Evolutionary conservation across 805 yeast species (phyloP), one percentile per base, ranked within the genome.

Genomic region (Blastobotrys muscicola): DNA sequence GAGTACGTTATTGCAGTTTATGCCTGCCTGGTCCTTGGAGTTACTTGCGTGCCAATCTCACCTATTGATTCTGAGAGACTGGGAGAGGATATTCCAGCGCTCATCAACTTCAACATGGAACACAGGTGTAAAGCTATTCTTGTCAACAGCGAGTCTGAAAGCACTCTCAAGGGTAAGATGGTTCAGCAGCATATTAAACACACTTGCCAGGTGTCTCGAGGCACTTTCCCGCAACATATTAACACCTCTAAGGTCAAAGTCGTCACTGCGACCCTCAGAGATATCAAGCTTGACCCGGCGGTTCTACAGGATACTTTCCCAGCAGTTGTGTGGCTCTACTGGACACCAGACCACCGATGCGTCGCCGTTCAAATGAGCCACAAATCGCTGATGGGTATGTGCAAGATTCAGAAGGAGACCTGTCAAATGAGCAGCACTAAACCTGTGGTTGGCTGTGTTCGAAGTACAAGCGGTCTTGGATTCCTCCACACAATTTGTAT

Each of bases 401-500:
- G 97, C 62, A 86, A 89, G 55, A 83, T 85, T 14, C 73, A 86
- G 56, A 90, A 92, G 53, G 97, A 90, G 58, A 90, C 97, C 0
- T 85, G 95, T 56, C 90, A 85, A 48, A 69, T 92, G 64, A 72
- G 80, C 10, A 74, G 83, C 33, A 71, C 74, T 30, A 75, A 77
- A 34, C 81, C 96, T 0, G 68, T 92, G 5, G 70, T 90, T 35
- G 95, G 95, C 0, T 80, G 95, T 60, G 94, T 85, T 7, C 76
- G 94, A 36, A 90, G 89, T 52, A 76, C 85, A 1, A 64, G 74
- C 2, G 97, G 97, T 0, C 61, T 90, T 23, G 99, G 99, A 0
- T 89, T 92, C 58, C 65, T 92, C 23, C 90, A 86, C 59, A 74
- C 94, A n/a, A 78, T 79, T 43, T 62, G 89, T 32, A 60, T 92